Evolutionary conservation across 805 yeast species (phyloP), one percentile per base, ranked within the genome.

Genomic region (Metschnikowia kunwiensis): DNA sequence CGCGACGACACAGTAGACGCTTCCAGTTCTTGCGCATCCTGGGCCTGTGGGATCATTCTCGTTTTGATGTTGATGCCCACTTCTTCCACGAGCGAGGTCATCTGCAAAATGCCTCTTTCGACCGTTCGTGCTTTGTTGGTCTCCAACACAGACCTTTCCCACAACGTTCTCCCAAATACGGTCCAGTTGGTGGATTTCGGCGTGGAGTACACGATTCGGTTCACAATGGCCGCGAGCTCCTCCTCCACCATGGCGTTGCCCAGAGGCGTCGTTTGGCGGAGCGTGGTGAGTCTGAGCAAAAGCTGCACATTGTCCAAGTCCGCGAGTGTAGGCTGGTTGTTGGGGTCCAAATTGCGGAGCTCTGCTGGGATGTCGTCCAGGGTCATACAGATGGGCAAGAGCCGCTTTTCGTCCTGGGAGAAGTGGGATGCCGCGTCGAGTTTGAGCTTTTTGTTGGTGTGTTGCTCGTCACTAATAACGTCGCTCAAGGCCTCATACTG

Each of bases 51-150:
- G 68, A 76, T 51, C 67, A 65, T 47, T 32, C 79, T 71, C 7
- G 81, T 64, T 36, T 71, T 68, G 34, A 82, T 77, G 38, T 79
- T 75, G 38, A 80, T 72, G 2, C 91, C 95, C 17, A 87, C 67
- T 57, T 89, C 96, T 54, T 88, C 96, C 18, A 89, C 93, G 27
- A 93, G 66, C 3, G 95, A 81, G 36, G 89, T 91, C 82, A 93
- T 80, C 61, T 93, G 98, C 34, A 93, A 68, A 4, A 89, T 80
- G 33, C 97, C 97, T 57, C 98, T 75, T 62, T 93, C 97, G 16
- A 91, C 82, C 1, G 97, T 91, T 55, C 84, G 80, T 1, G 95
- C 78, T 47, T 79, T 80, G 32, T 73, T 71, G 0, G 95, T 76
- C 57, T 93, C 98, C 24, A 89, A 65, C 14, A 85, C 51, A 6